Base-by-base conservation (phyloP, 2,329 filamentous ascomycete species). In the Colletotrichum godetiae region DNA sequence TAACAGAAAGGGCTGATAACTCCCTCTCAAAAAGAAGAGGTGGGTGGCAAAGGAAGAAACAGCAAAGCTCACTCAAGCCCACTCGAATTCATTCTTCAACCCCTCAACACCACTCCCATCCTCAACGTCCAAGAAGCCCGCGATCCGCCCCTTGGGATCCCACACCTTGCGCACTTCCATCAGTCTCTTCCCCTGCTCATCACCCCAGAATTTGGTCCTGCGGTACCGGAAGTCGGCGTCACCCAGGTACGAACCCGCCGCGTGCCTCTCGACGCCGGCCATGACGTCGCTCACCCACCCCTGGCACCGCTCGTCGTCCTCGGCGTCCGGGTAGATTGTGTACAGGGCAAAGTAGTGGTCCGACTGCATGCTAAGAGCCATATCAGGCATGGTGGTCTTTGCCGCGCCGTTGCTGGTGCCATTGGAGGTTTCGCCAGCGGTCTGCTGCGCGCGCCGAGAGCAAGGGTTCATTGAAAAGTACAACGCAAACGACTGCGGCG, bases 281-380 rank as follows among this genome's bases (percentile, higher is more conserved):
- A 88, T 85, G 1, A 84, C 76, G 29, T 81, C 74, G n/a, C 77
- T 76, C 1, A 88, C 82, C 88, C 88, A 90, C 1, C 55, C 74
- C 35, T 79, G 78, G 76, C 84, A 87, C n/a, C 75, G 73, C 0
- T 76, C 77, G 72, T 89, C 88, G 52, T 89, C 86, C 2, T 77
- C 73, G 22, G 78, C 80, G 29, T 87, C 79, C 61, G 88, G 84
- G 84, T 86, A 90, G 2, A 88, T 79, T 0, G 85, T 82, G 75
- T 90, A 90, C 3, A 88, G 67, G 1, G 88, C 87, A 76, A 90
- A 86, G 78, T 90, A 90, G 77, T 90, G 88, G 75, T 90, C 88
- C 0, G 83, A 84, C 67, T 89, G 87, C 84, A 89, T 84, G 33
- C 84, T 87, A 15, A 89, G 79, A 4, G 88, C 88, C 88, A 90